These are phyloP conservation scores for Pichia cactophila DNA, from an alignment of 1,139 yeast species.

Conservation along the genomic window DNA sequence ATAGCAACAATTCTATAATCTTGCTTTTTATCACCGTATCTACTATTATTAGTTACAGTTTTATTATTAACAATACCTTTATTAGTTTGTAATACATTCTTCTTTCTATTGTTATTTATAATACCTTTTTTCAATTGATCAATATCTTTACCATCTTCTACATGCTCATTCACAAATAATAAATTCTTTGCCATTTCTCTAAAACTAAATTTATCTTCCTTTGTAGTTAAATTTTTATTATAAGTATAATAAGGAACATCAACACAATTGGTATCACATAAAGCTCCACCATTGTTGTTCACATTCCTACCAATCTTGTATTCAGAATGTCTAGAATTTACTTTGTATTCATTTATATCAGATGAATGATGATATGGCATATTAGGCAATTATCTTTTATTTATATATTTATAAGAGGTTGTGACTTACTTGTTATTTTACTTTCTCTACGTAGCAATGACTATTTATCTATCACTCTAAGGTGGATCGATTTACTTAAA, in stretches of 20 bases:
- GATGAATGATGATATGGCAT: neutral
- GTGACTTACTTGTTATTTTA: neutral
- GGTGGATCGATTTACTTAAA: neutral
- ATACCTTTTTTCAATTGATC: neutral
- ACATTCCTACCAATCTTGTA: neutral
- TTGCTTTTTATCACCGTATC: neutral
- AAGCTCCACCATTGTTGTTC: neutral
- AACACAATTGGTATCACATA: constrained; percentile 2
- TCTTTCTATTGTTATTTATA: neutral
- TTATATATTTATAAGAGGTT: neutral
- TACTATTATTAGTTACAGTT: neutral
- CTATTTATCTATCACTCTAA: constrained; percentile 2
- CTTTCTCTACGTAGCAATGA: neutral
- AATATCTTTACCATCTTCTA: neutral
- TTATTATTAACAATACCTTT: constrained; percentile 7
- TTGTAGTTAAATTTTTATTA: neutral
- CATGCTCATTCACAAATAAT: neutral
- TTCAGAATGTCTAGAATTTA: neutral
- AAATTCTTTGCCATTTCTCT: neutral
- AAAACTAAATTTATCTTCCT: constrained; percentile 1
- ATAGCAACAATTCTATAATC: constrained; percentile 26
- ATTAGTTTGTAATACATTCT: constrained; percentile 1
- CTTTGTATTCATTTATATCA: neutral
- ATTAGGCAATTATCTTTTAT: neutral
- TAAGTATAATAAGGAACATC: neutral